Percentiles rank a stretch among this genome's conserved stretches.
Conservation (phyloP, 176 grass and related monocot species). For the Areca catechu region DNA sequence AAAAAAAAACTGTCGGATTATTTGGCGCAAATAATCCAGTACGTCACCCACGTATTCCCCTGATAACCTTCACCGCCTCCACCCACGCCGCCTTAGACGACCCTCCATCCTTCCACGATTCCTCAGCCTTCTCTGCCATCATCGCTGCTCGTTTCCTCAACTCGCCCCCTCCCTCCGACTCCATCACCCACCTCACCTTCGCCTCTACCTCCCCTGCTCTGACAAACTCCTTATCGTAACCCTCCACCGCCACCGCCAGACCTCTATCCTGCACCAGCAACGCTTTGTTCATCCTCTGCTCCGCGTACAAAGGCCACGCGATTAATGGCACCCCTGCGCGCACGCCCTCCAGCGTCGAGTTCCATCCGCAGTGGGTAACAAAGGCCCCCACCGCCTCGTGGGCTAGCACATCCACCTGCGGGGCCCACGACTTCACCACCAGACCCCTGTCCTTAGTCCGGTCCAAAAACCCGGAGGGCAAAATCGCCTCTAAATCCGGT, state of each 20-base stretch:
- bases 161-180: background rate
- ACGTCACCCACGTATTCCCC: too few species aligned
- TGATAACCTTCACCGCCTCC: too few species aligned
- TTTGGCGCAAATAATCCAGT: too few species aligned
- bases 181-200: background rate
- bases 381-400: conserved; percentile 7
- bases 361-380: conserved; percentile 23
- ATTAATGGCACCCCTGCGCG: background rate
- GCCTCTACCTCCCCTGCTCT: background rate
- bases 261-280: too few species aligned
- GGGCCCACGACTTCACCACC: conserved; percentile 14
- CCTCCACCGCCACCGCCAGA: too few species aligned
- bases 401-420: conserved; percentile 12
- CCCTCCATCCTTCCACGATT: too few species aligned
- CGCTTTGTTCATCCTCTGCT: too few species aligned
- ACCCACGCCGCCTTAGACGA: too few species aligned
- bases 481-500: background rate
- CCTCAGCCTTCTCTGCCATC: background rate
- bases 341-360: conserved; percentile 17
- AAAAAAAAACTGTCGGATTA: too few species aligned
- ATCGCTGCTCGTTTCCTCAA: background rate
- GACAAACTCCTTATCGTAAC: too few species aligned
- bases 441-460: conserved; percentile 9
- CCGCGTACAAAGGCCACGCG: too few species aligned
- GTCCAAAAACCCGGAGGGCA: conserved; percentile 17